phyloP scores from a whole-genome alignment of 2,329 filamentous ascomycete genomes.

The Rhytidhysteron rufulum region DNA sequence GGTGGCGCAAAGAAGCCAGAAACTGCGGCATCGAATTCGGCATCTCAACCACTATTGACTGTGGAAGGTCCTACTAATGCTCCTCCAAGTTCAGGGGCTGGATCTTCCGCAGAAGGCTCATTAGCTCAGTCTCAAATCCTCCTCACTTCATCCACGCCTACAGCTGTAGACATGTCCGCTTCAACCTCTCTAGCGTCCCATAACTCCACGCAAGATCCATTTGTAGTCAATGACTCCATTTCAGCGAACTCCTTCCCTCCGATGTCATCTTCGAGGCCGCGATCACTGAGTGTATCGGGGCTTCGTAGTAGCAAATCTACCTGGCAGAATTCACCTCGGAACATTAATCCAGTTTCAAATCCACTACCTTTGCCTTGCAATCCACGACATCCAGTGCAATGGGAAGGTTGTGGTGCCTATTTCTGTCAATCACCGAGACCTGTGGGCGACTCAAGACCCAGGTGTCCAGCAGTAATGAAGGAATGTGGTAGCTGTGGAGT shows the following conservation, averaged over 20 bases:
- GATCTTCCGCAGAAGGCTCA: constrained; percentile 20
- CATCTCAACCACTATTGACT: constrained; percentile 18
- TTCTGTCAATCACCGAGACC: constrained; percentile 38
- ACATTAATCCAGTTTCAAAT: constrained; percentile 24
- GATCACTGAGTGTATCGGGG: constrained; percentile 35
- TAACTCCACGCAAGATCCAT: constrained; percentile 20
- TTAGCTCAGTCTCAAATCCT: constrained; percentile 35
- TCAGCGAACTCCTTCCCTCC: constrained; percentile 28
- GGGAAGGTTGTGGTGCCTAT: constrained; percentile 41
- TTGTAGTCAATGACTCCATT: constrained; percentile 11
- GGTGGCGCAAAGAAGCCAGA: constrained; percentile 1
- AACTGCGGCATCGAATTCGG: constrained; percentile 16
- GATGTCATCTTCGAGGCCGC: constrained; percentile 29
- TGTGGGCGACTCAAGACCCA: constrained; percentile 34
- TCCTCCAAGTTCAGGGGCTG: constrained; percentile 21
- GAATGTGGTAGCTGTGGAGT: constrained; percentile 39
- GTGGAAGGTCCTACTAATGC: constrained; percentile 17
- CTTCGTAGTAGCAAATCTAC: constrained; percentile 29
- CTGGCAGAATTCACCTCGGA: constrained; percentile 24
- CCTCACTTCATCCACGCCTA: constrained; percentile 14
- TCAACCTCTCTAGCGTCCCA: constrained; percentile 23
- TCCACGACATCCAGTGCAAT: constrained; percentile 40
- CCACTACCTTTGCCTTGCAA: constrained; percentile 36
- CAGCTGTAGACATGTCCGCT: constrained; percentile 24
- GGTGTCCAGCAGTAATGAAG: constrained; percentile 33